phyloP scores from a whole-genome alignment of 2,329 filamentous ascomycete species.

The Fusarium lateritium region DNA sequence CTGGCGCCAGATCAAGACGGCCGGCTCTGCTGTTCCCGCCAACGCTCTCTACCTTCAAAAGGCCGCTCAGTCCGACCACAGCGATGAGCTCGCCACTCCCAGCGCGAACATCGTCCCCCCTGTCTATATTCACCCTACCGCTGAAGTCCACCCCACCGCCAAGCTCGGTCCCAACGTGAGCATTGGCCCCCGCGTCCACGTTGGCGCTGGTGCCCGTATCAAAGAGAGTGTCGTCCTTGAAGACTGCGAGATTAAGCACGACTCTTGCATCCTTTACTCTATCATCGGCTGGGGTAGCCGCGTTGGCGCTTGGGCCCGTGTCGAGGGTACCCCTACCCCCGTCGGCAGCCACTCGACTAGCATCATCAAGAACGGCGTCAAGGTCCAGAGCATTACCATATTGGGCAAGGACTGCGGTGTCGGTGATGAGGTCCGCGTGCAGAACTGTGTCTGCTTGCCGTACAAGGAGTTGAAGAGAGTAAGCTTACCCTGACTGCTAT shows the following conservation, averaged over 20 bases:
- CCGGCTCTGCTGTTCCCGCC: slow-evolving; percentile 94
- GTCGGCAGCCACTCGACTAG: slow-evolving; percentile 91
- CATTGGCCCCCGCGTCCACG: slow-evolving; percentile 87
- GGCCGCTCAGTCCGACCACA: slow-evolving; percentile 82
- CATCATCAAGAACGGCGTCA: slow-evolving; percentile 97
- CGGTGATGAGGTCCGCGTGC: slow-evolving; percentile 93
- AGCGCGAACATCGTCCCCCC: slow-evolving; percentile 91
- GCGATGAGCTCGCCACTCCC: slow-evolving; percentile 82
- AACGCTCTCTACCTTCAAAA: slow-evolving; percentile 97
- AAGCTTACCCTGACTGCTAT: slow-evolving; percentile 53
- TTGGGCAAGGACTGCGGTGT: slow-evolving; percentile 96
- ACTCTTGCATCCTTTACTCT: slow-evolving; percentile 93
- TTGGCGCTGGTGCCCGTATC: slow-evolving; percentile 90
- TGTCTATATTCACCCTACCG: slow-evolving; percentile 95
- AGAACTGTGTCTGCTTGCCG: slow-evolving; percentile 97
- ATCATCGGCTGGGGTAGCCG: slow-evolving; percentile 98
- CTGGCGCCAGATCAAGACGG: slow-evolving; percentile 99
- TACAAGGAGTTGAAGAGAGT: slow-evolving; percentile 98
- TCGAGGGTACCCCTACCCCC: slow-evolving; percentile 93
- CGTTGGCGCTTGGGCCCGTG: slow-evolving; percentile 96
- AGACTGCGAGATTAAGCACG: slow-evolving; percentile 95
- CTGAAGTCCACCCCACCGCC: slow-evolving; percentile 91
- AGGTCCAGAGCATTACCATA: slow-evolving; percentile 98
- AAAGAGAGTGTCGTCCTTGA: slow-evolving; percentile 98
- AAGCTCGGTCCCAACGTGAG: slow-evolving; percentile 98